Evolutionary conservation across 73 alveolate species (phyloP).

Genomic region (Paramecium caudatum): DNA sequence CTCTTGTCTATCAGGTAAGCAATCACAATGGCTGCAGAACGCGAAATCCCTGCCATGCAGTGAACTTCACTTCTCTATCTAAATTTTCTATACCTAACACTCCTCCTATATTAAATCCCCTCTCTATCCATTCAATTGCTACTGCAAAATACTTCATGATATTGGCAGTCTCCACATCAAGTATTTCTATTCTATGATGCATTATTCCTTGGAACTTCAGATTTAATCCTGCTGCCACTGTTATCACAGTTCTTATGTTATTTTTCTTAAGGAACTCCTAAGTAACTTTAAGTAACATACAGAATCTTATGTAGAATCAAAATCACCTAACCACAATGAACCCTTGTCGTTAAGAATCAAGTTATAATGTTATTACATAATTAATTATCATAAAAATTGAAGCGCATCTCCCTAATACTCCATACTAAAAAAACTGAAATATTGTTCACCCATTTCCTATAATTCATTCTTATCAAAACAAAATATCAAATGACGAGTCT

Average conservation of each 20-base stretch:
- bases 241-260: background rate
- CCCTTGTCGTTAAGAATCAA: constrained; percentile 41
- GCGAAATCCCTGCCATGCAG: constrained; percentile 49
- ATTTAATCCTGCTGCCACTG: constrained; percentile 30
- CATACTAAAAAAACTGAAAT: constrained; percentile 45
- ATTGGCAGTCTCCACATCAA: constrained; percentile 7
- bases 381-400: constrained; percentile 47
- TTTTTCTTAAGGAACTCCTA: background rate
- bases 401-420: constrained; percentile 54
- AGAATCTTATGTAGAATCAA: background rate
- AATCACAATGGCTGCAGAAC: constrained; percentile 37
- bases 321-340: constrained; percentile 17
- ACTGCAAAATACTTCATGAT: background rate
- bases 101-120: constrained; percentile 46
- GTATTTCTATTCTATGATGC: constrained; percentile 28
- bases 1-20: constrained; percentile 6
- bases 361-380: constrained; percentile 22
- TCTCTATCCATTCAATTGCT: constrained; percentile 37
- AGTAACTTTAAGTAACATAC: background rate
- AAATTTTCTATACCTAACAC: constrained; percentile 1
- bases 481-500: constrained; percentile 21
- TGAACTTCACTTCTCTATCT: constrained; percentile 4
- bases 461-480: constrained; percentile 4
- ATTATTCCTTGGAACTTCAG: background rate
- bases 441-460: constrained; percentile 38